These are phyloP conservation scores for Ilex paraguariensis DNA, from an alignment of 305 asterid species.

Conservation along the genomic window DNA sequence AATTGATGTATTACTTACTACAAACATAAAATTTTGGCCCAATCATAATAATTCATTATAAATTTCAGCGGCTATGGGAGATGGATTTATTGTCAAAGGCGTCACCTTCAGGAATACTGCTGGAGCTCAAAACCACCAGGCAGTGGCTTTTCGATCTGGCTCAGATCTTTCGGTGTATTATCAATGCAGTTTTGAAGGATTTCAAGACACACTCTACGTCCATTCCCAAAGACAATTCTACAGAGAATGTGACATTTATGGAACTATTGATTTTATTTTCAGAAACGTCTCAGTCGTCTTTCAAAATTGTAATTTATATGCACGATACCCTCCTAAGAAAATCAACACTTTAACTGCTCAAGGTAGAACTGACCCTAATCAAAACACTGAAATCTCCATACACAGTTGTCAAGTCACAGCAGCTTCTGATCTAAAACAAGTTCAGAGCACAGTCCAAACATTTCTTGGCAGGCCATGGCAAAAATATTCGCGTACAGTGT, in stretches of 20 bases:
- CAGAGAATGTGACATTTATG: slow-evolving; percentile 17
- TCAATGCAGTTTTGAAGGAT: slow-evolving; percentile 19
- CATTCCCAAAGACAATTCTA: slow-evolving; percentile 11
- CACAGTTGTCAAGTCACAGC: slow-evolving; percentile 13
- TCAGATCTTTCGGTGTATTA: slow-evolving; percentile 14
- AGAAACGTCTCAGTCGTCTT: slow-evolving; percentile 17
- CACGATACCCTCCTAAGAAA: slow-evolving; percentile 5
- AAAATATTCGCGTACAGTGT: slow-evolving; percentile 11
- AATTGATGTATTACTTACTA: neutral
- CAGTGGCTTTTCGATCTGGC: slow-evolving; percentile 15
- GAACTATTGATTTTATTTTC: slow-evolving; percentile 19
- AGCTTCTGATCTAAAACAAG: slow-evolving; percentile 7
- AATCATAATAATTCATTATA: neutral
- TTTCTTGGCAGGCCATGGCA: slow-evolving; percentile 28
- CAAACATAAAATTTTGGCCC: neutral
- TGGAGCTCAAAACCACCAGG: slow-evolving; percentile 14
- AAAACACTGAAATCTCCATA: slow-evolving; percentile 25
- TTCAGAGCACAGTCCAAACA: slow-evolving; percentile 12
- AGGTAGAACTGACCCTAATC: slow-evolving; percentile 20
- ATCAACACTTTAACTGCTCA: slow-evolving; percentile 24
- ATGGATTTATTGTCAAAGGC: slow-evolving; percentile 11
- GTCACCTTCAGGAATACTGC: slow-evolving; percentile 22
- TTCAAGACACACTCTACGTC: slow-evolving; percentile 20
- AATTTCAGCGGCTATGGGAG: slow-evolving; percentile 11
- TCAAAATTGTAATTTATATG: slow-evolving; percentile 12